phyloP scores from a whole-genome alignment of 2,329 filamentous ascomycete species.

The Trichoderma sp. region DNA sequence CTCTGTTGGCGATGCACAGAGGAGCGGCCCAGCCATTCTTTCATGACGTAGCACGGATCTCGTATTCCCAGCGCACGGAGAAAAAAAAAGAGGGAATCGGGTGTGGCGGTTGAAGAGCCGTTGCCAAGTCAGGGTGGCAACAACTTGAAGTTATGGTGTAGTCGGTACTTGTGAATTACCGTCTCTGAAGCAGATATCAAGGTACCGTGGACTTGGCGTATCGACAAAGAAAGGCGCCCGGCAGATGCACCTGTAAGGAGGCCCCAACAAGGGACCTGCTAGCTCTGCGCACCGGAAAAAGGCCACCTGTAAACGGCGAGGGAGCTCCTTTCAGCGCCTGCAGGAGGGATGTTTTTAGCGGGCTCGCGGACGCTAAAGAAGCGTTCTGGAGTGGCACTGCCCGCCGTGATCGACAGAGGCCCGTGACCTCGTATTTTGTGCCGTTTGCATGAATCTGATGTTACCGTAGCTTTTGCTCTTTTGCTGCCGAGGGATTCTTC shows the following conservation, averaged over 20 bases:
- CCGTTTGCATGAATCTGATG: not conserved
- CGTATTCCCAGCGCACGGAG: conserved; percentile 27
- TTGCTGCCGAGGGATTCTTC: not conserved
- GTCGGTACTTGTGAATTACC: not conserved
- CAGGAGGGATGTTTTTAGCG: conserved; percentile 11
- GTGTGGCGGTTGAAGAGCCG: conserved; percentile 4
- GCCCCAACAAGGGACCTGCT: not conserved
- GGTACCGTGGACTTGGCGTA: not conserved
- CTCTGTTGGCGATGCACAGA: conserved; percentile 10
- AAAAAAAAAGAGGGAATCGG: not conserved
- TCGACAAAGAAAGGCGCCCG: not conserved
- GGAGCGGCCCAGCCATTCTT: conserved; percentile 6
- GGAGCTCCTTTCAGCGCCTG: not conserved
- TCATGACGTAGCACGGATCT: conserved; percentile 31
- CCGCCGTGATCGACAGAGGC: conserved; percentile 19
- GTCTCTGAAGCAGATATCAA: fast-evolving
- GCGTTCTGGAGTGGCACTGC: not conserved
- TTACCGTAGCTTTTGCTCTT: not conserved
- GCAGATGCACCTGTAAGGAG: conserved; percentile 20
- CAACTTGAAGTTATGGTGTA: no score
- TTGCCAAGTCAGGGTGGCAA: conserved; percentile 16
- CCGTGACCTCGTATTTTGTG: conserved; percentile 24
- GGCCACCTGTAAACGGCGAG: not conserved
- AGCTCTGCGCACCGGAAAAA: not conserved
- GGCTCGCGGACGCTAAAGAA: conserved; percentile 18